phyloP scores from a whole-genome alignment of 2,329 filamentous ascomycete species.

The Aspergillus fructus region DNA sequence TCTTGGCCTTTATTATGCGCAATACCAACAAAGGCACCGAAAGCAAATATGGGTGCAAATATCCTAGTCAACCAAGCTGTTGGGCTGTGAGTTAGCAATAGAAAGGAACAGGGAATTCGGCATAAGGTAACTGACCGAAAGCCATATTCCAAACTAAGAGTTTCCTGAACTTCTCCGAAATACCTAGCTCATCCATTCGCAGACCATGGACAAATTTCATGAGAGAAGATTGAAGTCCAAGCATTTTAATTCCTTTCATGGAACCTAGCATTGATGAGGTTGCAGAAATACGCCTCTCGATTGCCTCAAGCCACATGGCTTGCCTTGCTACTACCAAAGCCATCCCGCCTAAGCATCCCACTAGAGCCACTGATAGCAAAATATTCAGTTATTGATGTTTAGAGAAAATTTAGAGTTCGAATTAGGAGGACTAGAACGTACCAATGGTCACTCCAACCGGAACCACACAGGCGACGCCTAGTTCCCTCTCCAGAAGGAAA shows the following conservation, averaged over 20 bases:
- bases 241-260: conserved; percentile 55
- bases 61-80: conserved; percentile 41
- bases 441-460: conserved; percentile 45
- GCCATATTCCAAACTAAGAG: conserved; percentile 43
- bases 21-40: conserved; percentile 45
- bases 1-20: conserved; percentile 34
- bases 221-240: conserved; percentile 46
- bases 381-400: not conserved
- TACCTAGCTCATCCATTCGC: conserved; percentile 41
- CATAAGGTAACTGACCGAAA: conserved; percentile 27
- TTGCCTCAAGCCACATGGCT: conserved; percentile 51
- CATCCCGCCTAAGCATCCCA: conserved; percentile 35
- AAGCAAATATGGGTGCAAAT: conserved; percentile 47
- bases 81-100: not conserved
- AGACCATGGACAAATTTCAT: conserved; percentile 40
- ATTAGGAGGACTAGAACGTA: conserved; percentile 19
- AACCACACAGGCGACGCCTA: conserved; percentile 47
- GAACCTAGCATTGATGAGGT: conserved; percentile 50
- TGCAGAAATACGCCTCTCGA: conserved; percentile 50
- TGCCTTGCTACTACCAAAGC: conserved; percentile 41
- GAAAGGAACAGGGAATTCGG: not conserved
- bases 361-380: conserved; percentile 28
- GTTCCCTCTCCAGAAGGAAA: conserved; percentile 41
- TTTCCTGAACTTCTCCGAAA: conserved; percentile 44
- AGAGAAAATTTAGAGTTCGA: not conserved